These are phyloP conservation scores for Phaffia rhodozyma DNA, from an alignment of 1,284 basidiomycete genomes.

Conservation along the genomic window DNA sequence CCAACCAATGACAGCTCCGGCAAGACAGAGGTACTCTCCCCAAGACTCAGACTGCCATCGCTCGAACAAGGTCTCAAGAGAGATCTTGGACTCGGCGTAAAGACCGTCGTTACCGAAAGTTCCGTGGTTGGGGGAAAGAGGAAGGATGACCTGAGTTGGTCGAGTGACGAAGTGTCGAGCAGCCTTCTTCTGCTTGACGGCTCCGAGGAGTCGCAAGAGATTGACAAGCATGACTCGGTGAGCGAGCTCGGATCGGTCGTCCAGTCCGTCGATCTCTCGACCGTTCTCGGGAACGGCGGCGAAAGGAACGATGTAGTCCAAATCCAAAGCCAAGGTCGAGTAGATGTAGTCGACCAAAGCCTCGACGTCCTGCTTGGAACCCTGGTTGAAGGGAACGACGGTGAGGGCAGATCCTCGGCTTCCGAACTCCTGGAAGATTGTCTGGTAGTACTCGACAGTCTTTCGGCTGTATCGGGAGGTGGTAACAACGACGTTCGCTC, in stretches of 20 bases:
- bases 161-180: constrained; percentile 90
- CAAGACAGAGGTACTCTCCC: constrained; percentile 96
- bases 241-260: constrained; percentile 94
- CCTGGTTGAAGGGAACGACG: constrained; percentile 86
- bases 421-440: constrained; percentile 90
- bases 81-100: constrained; percentile 97
- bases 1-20: constrained; percentile 98
- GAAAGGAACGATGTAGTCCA: constrained; percentile 97
- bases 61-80: constrained; percentile 93
- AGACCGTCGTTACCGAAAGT: constrained; percentile 95
- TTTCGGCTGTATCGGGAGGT: constrained; percentile 89
- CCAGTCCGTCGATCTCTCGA: constrained; percentile 89
- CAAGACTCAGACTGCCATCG: constrained; percentile 97
- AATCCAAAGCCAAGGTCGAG: constrained; percentile 80
- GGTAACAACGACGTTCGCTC: constrained; percentile 91
- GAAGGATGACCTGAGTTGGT: constrained; percentile 93
- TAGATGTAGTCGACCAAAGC: constrained; percentile 98
- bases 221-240: constrained; percentile 96
- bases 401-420: constrained; percentile 89
- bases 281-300: constrained; percentile 98
- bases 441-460: constrained; percentile 95
- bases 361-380: constrained; percentile 91
- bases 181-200: constrained; percentile 96
- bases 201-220: constrained; percentile 85
- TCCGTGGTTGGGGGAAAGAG: constrained; percentile 94